Base-by-base conservation (phyloP, 345 rosid species). In the Rhizophora mangle region DNA sequence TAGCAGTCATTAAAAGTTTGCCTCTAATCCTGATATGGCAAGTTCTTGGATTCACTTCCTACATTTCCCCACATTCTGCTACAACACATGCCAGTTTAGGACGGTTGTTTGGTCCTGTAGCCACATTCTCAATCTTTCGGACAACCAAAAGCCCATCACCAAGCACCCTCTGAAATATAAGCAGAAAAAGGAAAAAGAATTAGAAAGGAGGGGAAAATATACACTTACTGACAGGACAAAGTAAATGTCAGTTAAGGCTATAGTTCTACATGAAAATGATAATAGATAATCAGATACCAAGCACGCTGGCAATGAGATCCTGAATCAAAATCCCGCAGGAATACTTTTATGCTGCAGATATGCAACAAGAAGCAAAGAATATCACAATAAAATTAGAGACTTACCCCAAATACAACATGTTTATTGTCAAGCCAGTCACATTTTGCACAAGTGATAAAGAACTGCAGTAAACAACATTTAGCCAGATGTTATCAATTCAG, bases 391-490 rank as follows among this genome's bases (percentile, higher is more conserved):
- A 66, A 53, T 58, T 49, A 16, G 46, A 79, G 59, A 68, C 88
- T 59, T 92, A 96, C 99, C 93, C 99, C 99, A 29, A 92, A 96
- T 71, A 96, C 97, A 16, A 90, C 97, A 69, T 90, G 99, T 86
- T 87, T 89, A 77, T 92, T 88, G 79, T 92, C 98, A 49, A 96
- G 99, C 98, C 99, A 96, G 76, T 96, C 99, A 30, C 98, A 90
- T 83, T 96, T 96, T 47, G 98, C 87, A 71, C 99, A 96, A 2
- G 96, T 87, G 73, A 96, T 69, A 69, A 96, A 96, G 80, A 96
- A 96, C 98, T 90, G 99, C 87, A 85, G 72, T 30, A 34, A 49
- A 11, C 58, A 24, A 73, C 1, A 37, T 10, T 30, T 22, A 43
- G 47, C 18, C 56, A 55, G 58, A 59, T 21, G 3, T 26, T 6